Base-by-base conservation (phyloP, 192 early-diverging fungal genomes). In the Coemansia sp. region DNA sequence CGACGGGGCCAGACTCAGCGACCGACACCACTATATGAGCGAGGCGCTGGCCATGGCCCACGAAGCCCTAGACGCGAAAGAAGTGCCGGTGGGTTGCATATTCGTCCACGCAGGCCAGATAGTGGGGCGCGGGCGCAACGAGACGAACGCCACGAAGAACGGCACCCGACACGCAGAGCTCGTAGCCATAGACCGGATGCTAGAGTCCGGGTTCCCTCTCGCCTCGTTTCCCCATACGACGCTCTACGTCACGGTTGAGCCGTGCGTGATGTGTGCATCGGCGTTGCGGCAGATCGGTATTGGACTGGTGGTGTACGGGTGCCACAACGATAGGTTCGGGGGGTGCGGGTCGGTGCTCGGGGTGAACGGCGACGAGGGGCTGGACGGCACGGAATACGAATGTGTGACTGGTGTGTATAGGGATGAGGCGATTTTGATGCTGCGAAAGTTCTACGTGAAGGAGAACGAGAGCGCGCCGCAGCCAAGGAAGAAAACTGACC, bases 71-170 rank as follows among this genome's bases (percentile, higher is more conserved):
- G 74, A 85, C 6, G 84, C 83, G 14, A 74, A 85, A 3, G 98
- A 99, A 84, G 96, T 99, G 0, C 98, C 98, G 2, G 96, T 98
- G 3, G 98, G 98, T 27, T 98, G 96, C 68, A 92, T 98, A 0
- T 92, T 98, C 83, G 94, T 99, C 2, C 79, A 83, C 40, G 60
- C 87, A 34, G 80, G 73, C 7, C 40, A 83, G 39, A 74, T 97
- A 11, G 91, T 95, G 45, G 95, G 90, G 3, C 71, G 75, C 4
- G 97, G 97, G 11, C 81, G 96, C 54, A 99, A 99, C 73, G 76
- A 85, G 41, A 95, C 96, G 1, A 98, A 98, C 78, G 89, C 89
- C 29, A 88, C 86, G 5, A 75, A 89, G 35, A 97, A 99, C 75
- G 97, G 89, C 21, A 95, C 95, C 4, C 87, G 91, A 1, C 96